phyloP scores from a whole-genome alignment of 2,329 filamentous ascomycete species.

The Lizonia empirigonia region DNA sequence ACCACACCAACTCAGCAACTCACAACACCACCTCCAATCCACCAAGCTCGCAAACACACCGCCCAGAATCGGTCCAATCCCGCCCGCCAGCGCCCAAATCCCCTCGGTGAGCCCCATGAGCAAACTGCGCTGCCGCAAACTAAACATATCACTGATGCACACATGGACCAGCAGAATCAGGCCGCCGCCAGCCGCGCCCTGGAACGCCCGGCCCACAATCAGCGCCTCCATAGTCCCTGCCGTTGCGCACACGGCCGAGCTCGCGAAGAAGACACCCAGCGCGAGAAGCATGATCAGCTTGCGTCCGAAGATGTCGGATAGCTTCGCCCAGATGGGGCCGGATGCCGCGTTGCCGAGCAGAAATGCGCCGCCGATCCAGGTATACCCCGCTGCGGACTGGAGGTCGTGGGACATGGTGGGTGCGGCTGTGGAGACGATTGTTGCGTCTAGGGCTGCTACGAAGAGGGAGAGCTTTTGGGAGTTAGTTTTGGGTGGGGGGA shows the following conservation, averaged over 20 bases:
- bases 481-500: neutral
- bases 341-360: conserved; percentile 71
- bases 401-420: conserved; percentile 70
- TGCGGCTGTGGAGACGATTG: conserved; percentile 68
- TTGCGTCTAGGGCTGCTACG: conserved; percentile 55
- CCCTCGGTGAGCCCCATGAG: conserved; percentile 59
- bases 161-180: conserved; percentile 67
- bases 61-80: conserved; percentile 59
- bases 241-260: conserved; percentile 63
- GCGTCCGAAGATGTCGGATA: conserved; percentile 64
- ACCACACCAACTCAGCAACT: conserved; percentile 10
- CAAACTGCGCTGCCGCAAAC: conserved; percentile 57
- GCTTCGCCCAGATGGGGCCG: conserved; percentile 72
- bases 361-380: conserved; percentile 78
- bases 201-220: conserved; percentile 64
- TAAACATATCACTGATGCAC: conserved; percentile 67
- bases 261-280: conserved; percentile 64
- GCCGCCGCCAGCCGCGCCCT: conserved; percentile 68
- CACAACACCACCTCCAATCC: conserved; percentile 60
- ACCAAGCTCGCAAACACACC: conserved; percentile 56
- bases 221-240: conserved; percentile 64
- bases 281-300: conserved; percentile 59
- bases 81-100: conserved; percentile 62
- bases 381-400: conserved; percentile 70
- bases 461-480: conserved; percentile 47